phyloP scores from a whole-genome alignment of 768 basidiomycete genomes.

The Amanita molliuscula region DNA sequence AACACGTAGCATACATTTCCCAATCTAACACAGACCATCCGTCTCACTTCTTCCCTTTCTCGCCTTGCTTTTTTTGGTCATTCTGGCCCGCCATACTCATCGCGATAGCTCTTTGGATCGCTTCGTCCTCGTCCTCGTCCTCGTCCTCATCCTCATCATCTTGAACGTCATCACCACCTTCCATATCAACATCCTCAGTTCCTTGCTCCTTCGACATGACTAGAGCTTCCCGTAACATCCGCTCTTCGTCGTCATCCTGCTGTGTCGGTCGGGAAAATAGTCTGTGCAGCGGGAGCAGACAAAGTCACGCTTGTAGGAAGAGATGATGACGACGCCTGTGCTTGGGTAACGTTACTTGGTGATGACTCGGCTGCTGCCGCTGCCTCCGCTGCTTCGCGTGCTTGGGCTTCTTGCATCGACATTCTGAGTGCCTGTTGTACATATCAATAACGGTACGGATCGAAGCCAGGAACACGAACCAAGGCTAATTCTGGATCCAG shows the following conservation, averaged over 20 bases:
- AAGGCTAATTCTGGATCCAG: slow-evolving; percentile 67
- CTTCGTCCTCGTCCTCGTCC: slow-evolving; percentile 63
- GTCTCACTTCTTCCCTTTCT: slow-evolving; percentile 20
- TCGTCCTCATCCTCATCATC: slow-evolving; percentile 48
- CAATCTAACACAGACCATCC: not conserved
- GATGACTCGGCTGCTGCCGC: slow-evolving; percentile 24
- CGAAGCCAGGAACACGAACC: slow-evolving; percentile 35
- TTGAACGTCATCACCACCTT: slow-evolving; percentile 20
- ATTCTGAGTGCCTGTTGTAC: slow-evolving; percentile 75
- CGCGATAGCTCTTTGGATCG: slow-evolving; percentile 82
- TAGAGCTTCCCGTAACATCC: slow-evolving; percentile 65
- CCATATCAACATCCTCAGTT: slow-evolving; percentile 44
- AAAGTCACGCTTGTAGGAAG: slow-evolving; percentile 13
- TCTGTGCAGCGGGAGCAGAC: slow-evolving; percentile 10
- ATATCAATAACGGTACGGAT: not conserved
- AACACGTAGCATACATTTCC: not conserved
- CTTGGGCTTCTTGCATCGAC: slow-evolving; percentile 93
- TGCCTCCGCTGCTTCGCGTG: slow-evolving; percentile 51
- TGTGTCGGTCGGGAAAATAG: slow-evolving; percentile 28
- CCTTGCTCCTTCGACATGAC: slow-evolving; percentile 42
- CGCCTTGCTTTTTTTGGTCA: slow-evolving; percentile 26
- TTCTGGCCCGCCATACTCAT: slow-evolving; percentile 75
- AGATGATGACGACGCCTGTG: slow-evolving; percentile 28
- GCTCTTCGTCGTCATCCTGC: slow-evolving; percentile 75
- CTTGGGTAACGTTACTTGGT: slow-evolving; percentile 11